phyloP scores from a whole-genome alignment of 129 eudicot genomes.

The Chrysanthemum lavandulifolium region DNA sequence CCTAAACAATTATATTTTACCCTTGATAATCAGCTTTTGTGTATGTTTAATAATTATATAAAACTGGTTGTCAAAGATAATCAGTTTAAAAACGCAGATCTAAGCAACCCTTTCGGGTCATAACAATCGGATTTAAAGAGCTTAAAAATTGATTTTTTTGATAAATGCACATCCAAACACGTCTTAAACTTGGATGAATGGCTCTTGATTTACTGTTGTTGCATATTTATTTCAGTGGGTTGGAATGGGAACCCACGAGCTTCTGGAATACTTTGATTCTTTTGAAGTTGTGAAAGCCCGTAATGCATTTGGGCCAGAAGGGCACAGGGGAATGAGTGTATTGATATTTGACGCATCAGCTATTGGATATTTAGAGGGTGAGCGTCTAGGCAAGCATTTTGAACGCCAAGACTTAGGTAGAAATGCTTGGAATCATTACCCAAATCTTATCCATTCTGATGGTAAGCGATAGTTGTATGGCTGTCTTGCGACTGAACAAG shows the following conservation, averaged over 20 bases:
- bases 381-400: constrained; percentile 68
- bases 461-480: constrained; percentile 75
- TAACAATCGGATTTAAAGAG: constrained; percentile 1
- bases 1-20: too few relatives aligned
- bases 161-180: not conserved
- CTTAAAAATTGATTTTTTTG: not conserved
- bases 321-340: constrained; percentile 88
- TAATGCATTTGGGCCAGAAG: constrained; percentile 85
- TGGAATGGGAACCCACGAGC: constrained; percentile 94
- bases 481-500: constrained; percentile 64
- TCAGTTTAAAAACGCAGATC: too few relatives aligned
- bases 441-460: constrained; percentile 37
- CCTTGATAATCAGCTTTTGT: too few relatives aligned
- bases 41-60: too few relatives aligned
- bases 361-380: constrained; percentile 75
- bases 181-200: too few relatives aligned
- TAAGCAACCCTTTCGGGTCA: not conserved
- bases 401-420: constrained; percentile 45
- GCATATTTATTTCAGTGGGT: constrained; percentile 58
- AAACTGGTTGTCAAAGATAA: too few relatives aligned
- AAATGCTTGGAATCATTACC: constrained; percentile 57
- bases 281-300: constrained; percentile 66
- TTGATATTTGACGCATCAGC: constrained; percentile 79
- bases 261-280: constrained; percentile 58
- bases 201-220: not conserved